Conservation (phyloP, 176 grass and related monocot species). For the Phoenix roebelenii region DNA sequence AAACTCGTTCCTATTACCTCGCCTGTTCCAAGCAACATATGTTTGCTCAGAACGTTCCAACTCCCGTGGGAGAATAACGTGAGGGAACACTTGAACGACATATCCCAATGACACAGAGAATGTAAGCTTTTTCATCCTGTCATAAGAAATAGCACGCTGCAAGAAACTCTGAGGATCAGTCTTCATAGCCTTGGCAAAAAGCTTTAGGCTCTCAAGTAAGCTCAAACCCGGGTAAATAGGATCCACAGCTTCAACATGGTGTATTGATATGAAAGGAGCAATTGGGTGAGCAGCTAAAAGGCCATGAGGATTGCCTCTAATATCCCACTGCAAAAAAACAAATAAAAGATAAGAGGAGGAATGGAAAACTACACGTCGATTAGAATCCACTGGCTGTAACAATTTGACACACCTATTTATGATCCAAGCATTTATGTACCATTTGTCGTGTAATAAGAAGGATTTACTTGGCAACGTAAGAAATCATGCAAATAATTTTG, state of each 20-base stretch:
- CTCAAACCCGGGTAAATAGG: slow-evolving; percentile 73
- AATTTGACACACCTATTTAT: too few relatives aligned
- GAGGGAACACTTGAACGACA: slow-evolving; percentile 86
- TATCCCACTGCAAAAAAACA: slow-evolving; percentile 69
- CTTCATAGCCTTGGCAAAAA: slow-evolving; percentile 91
- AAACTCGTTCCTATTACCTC: slow-evolving; percentile 57
- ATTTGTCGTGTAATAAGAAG: too few relatives aligned
- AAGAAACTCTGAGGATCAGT: slow-evolving; percentile 69
- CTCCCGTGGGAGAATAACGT: slow-evolving; percentile 63
- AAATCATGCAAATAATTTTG: too few relatives aligned
- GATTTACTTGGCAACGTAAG: too few relatives aligned
- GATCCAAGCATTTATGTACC: too few relatives aligned
- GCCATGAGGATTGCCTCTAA: slow-evolving; percentile 76
- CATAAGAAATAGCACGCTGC: slow-evolving; percentile 79
- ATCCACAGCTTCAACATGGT: slow-evolving; percentile 82
- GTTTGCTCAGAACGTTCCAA: slow-evolving; percentile 74
- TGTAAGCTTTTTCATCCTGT: slow-evolving; percentile 50
- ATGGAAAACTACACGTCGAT: neutral
- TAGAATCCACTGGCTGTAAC: too few relatives aligned
- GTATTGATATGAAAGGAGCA: slow-evolving; percentile 81
- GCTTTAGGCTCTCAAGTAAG: slow-evolving; percentile 74
- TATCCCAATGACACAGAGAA: slow-evolving; percentile 75
- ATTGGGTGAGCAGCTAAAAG: slow-evolving; percentile 88
- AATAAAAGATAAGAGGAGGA: slow-evolving; percentile 3
- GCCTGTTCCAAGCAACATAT: slow-evolving; percentile 69